Evolutionary conservation across 1,284 basidiomycete species (phyloP).

Genomic region (Cutaneotrichosporon sp.): DNA sequence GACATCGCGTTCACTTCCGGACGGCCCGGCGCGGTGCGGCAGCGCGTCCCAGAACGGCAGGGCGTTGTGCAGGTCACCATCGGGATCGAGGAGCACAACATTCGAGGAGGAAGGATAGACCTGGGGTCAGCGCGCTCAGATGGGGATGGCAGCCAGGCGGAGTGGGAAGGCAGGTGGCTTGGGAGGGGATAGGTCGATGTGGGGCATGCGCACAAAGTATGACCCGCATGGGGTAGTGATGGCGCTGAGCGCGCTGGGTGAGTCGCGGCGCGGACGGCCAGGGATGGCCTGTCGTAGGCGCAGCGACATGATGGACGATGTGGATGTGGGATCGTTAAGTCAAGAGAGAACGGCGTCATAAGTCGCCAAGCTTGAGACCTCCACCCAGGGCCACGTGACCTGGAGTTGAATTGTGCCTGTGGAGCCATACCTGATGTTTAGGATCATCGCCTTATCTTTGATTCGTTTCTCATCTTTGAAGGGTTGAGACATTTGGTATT

Average conservation of each 20-base stretch:
- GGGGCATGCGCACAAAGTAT: constrained; percentile 19
- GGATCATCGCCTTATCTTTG: not conserved
- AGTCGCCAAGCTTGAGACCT: not conserved
- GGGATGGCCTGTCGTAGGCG: constrained; percentile 45
- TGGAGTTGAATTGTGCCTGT: not conserved
- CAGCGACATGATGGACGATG: constrained; percentile 37
- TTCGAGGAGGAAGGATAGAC: constrained; percentile 43
- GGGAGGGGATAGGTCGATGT: not conserved
- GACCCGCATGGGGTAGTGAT: constrained; percentile 9
- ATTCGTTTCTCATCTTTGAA: not conserved
- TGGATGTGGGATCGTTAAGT: not conserved
- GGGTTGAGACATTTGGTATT: not conserved
- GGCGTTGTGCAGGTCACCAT: constrained; percentile 38
- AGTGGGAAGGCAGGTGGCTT: not conserved
- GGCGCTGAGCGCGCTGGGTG: constrained; percentile 9
- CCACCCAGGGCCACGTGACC: not conserved
- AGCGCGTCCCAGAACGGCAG: constrained; percentile 47
- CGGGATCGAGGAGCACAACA: constrained; percentile 37
- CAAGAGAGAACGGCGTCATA: constrained; percentile 1
- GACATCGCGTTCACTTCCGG: constrained; percentile 28
- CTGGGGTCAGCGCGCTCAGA: constrained; percentile 23
- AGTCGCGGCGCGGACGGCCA: constrained; percentile 34
- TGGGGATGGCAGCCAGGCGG: not conserved
- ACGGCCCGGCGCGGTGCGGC: constrained; percentile 38
- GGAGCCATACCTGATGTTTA: not conserved